Evolutionary conservation across 768 basidiomycete species (phyloP), one percentile per base, ranked within the genome.

Genomic region (Hortiboletus flavorubellus): DNA sequence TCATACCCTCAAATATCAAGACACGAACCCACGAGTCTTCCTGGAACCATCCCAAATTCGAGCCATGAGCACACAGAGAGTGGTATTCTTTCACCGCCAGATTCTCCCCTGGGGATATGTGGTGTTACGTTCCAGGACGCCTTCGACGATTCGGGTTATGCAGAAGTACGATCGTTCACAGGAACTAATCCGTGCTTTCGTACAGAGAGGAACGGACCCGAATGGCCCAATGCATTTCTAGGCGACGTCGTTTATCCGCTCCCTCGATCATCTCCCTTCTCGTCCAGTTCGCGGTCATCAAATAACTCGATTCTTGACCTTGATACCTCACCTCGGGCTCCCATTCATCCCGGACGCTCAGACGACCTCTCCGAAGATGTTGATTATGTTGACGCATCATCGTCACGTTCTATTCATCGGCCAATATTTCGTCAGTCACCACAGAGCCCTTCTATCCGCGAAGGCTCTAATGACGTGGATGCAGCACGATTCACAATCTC

Each of bases 211-310:
- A 12, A 30, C 26, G 42, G 37, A 35, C 10, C 11, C 26, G 43
- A 34, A 33, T 26, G 12, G 15, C 23, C 54, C 12, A 11, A 43
- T 38, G 40, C 18, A 35, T 46, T 14, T 29, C 35, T 29, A 21
- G 45, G 45, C 23, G 26, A 46, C 23, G 26, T 2, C 26, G 30
- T 35, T 34, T 40, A 47, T 35, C 46, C 53, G 31, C 53, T 68
- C n/a, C 60, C 62, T 38, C 55, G 39, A 29, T 72, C 65, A 44
- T 68, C 64, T 21, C 70, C 68, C 12, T 55, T 60, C 21, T 10
- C 51, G 47, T 60, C 63, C 23, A 45, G 59, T 42, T 59, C 55
- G 29, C 59, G 46, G 23, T 48, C 50, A 16, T 59, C 62, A 15
- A 40, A 64, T 15, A 31, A 58, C 46, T 56, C 43, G 2, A 59